A percentile compares a stretch with the other conserved stretches of the same genome.
Evolutionary conservation across 78 protist species (phyloP).

Genomic region (Chrysochromulina parva): DNA sequence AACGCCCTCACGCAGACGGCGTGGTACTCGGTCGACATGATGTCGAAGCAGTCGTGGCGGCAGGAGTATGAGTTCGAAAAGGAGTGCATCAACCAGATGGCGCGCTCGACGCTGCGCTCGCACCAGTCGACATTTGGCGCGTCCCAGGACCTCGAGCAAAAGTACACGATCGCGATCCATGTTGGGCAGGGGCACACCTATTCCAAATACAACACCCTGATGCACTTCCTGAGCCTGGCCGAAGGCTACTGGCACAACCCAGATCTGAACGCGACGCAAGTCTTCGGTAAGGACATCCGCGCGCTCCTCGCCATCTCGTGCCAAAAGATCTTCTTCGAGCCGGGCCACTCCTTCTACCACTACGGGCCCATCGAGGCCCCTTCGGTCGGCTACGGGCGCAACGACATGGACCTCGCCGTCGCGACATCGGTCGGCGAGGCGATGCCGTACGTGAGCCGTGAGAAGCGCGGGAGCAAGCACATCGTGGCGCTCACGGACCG

Average conservation of each 20-base stretch:
- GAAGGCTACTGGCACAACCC: slow-evolving; percentile 32
- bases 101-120: background rate
- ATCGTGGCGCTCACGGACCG: background rate
- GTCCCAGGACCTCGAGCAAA: background rate
- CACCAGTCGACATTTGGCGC: background rate
- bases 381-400: background rate
- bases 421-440: background rate
- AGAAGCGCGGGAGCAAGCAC: background rate
- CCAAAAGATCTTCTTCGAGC: slow-evolving; percentile 25
- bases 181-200: slow-evolving; percentile 24
- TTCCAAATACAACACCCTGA: slow-evolving; percentile 29
- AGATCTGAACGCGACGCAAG: slow-evolving; percentile 11
- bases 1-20: slow-evolving; percentile 26
- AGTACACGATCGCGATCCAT: background rate
- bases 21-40: background rate
- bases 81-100: slow-evolving; percentile 44
- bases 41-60: background rate
- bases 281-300: slow-evolving; percentile 27
- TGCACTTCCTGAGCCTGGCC: slow-evolving; percentile 10
- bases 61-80: slow-evolving; percentile 25
- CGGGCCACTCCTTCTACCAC: background rate
- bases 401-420: background rate
- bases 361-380: background rate
- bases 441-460: background rate
- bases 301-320: slow-evolving; percentile 25